Base-by-base conservation (phyloP, 768 basidiomycete species). In the Epithele typhae region DNA sequence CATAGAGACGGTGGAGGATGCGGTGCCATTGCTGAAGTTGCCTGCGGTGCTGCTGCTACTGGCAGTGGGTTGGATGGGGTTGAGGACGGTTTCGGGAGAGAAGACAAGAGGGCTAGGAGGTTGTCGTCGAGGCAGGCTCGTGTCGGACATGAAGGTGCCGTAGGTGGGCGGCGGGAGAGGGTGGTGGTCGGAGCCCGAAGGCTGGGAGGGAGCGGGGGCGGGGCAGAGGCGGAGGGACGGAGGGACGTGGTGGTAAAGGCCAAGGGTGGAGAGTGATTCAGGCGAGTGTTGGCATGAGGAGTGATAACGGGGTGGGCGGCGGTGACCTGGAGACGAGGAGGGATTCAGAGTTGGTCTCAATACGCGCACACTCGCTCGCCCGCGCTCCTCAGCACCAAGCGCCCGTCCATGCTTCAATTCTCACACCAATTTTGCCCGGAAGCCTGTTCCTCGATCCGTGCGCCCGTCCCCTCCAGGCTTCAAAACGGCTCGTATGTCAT, bases 21-120 rank as follows among this genome's bases (percentile, higher is more conserved):
- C 74, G 5, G 81, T 80, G 40, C 70, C 71, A 59, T 69, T 56
- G 46, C 51, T 37, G 35, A 7, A 7, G 57, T 57, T 59, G 49
- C 43, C 51, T 64, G 64, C 54, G 41, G 62, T 58, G 48, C 65
- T 65, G 10, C 53, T 51, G 7, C 53, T 51, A 57, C 59, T 61
- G 46, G 48, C 46, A 30, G 74, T 70, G 22, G 75, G 39, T 2
- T 57, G 72, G 39, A 72, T 68, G 24, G 78, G 73, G 10, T 80
- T 76, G 25, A 80, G 64, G 51, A 78, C 75, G 27, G 78, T 67
- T 56, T 87, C 84, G 50, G 85, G 81, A 40, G 82, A 73, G 63
- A 89, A 84, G 37, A 90, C 78, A 63, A 89, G 85, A 51, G 87
- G 87, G 57, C 84, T 85, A n/a, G 88, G 86, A 35, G 80, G 81